Conservation (phyloP, 225 moss, liverwort and hornwort species). For the Climacium dendroides region DNA sequence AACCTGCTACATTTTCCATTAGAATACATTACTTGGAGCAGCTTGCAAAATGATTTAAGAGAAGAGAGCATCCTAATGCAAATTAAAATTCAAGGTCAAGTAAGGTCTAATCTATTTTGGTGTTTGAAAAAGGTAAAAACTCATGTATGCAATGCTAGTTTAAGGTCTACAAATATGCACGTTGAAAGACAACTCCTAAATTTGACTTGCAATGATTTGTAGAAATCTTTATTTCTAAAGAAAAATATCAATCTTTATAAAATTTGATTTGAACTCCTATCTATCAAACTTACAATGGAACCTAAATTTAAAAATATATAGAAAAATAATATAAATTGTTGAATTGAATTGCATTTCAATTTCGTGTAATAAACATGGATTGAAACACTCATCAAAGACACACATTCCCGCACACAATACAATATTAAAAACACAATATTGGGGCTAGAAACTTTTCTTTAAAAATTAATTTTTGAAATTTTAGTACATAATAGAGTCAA, state of each 20-base stretch:
- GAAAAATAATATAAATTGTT: neutral
- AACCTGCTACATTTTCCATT: neutral
- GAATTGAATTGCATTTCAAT: neutral
- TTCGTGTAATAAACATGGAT: rapidly evolving
- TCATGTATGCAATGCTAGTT: neutral
- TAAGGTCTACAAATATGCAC: neutral
- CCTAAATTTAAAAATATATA: neutral
- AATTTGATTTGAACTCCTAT: neutral
- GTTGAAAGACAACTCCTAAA: neutral
- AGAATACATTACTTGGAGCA: neutral
- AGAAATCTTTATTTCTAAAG: neutral
- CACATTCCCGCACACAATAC: no score
- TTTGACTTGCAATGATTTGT: neutral
- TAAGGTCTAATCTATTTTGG: neutral
- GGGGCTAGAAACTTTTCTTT: neutral
- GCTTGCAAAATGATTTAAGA: neutral
- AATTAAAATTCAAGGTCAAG: neutral
- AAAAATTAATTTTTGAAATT: neutral
- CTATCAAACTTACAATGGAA: neutral
- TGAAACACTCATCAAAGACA: no score
- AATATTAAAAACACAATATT: neutral
- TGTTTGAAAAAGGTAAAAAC: neutral
- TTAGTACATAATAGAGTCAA: neutral
- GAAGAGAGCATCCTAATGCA: neutral
- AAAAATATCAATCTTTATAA: neutral